Evolutionary conservation across 2,329 filamentous ascomycete genomes (phyloP), one percentile per base, ranked within the genome.

Genomic region (Diaporthe sp.): DNA sequence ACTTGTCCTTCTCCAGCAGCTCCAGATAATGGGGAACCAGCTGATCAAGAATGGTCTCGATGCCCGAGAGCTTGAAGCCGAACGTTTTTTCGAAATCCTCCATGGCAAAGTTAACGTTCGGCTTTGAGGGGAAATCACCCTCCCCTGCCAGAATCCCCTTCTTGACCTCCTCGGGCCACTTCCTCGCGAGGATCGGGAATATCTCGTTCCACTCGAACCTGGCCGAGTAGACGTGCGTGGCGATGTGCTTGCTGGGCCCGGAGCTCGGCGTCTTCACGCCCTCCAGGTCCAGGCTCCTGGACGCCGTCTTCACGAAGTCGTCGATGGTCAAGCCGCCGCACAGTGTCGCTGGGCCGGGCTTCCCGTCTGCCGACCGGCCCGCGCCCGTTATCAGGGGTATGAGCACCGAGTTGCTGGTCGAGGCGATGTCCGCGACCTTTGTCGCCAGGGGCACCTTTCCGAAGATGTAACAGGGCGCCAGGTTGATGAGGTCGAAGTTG

Each of bases 1-100:
- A 6, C 30, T 25, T 50, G 8, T 73, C 73, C 44, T 75, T 72
- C n/a, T 70, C 55, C 17, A 75, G 15, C 12, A 76, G 17, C 39
- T 77, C 75, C 27, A 76, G n/a, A 9, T 77, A 76, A 47, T 75
- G 61, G 3, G 75, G 70, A 17, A 77, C 71, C 10, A 75, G 37
- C 3, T 25, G 42, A 3, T 71, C 66, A 9, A 76, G 58, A 50
- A 77, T 75, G 2, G 56, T 63, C 65, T 76, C 75, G n/a, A 75
- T 35, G 5, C 68, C 68, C 70, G 42, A 42, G 10, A 76, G 55
- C 51, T 58, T 56, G n/a, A 77, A 70, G n/a, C 47, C 75, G 44
- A 70, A 75, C 10, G 27, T 30, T 25, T 65, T 35, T 25, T 50
- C 61, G 35, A 72, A 65, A 17, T 61, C 68, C 32, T 55, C 35